Evolutionary conservation across 305 asterid species (phyloP), one percentile per base, ranked within the genome.

Genomic region (Fraxinus platypoda): DNA sequence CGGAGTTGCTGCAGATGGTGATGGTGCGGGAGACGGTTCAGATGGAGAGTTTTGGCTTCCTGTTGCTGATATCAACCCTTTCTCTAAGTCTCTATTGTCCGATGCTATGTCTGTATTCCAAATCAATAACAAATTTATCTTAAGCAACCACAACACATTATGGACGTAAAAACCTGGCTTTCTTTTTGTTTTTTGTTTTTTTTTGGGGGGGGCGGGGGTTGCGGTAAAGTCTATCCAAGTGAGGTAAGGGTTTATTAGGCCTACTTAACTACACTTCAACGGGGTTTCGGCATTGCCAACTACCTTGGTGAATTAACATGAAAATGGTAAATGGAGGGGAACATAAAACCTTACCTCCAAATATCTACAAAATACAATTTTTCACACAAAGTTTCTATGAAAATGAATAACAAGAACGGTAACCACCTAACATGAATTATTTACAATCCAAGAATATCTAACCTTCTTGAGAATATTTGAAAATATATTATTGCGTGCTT

Each of bases 1-100:
- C 46, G 98, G 95, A 54, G 97, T 90, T 25, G 98, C 91, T 17
- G 98, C 85, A 15, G 98, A 91, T 15, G 98, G 98, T 2, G 98
- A 93, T 1, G 96, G 97, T 0, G 95, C 81, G 1, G 94, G 94
- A 1, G 97, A 94, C 12, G 87, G 87, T 81, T 90, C 96, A 21
- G 84, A 84, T 62, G 87, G 77, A 75, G 91, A 89, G 81, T 87
- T 90, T 8, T 77, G 91, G 81, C 46, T 91, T 25, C 80, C 75
- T 5, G 80, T 81, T 37, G 91, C 93, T 82, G 86, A 72, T 73
- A 86, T 49, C n/a, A 74, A 26, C 21, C 87, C 95, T 84, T 90
- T 87, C 81, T 92, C 97, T 26, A 89, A 28, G 52, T 88, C 91
- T 85, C 86, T 90, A 54, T 84, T 89, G 31, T 87, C 88, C 79